phyloP scores from a whole-genome alignment of 768 basidiomycete species.

The Boletus sp. region DNA sequence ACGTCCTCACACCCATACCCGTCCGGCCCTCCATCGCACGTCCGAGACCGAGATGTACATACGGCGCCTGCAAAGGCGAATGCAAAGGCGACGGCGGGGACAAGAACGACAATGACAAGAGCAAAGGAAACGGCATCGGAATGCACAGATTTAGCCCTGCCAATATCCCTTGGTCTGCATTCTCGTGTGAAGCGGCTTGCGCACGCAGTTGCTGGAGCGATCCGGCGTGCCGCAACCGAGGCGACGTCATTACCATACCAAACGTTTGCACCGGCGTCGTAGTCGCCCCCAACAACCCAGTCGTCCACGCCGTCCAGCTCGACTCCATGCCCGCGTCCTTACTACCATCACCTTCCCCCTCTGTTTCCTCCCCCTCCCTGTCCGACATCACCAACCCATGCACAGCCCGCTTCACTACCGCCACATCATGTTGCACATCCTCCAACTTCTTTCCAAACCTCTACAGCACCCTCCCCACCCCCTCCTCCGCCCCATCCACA shows the following conservation, averaged over 20 bases:
- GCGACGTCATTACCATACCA: too few species aligned
- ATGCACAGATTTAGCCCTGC: constrained; percentile 50
- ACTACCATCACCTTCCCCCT: background rate
- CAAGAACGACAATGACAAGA: background rate
- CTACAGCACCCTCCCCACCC: constrained; percentile 38
- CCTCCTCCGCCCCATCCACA: constrained; percentile 20
- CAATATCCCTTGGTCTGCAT: constrained; percentile 34
- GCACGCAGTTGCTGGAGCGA: constrained; percentile 35
- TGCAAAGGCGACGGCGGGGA: too few species aligned
- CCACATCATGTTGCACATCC: constrained; percentile 78
- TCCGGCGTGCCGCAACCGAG: constrained; percentile 47
- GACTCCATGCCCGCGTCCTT: constrained; percentile 11
- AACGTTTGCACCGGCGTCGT: constrained; percentile 55
- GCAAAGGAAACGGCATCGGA: constrained; percentile 47
- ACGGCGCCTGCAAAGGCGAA: too few species aligned
- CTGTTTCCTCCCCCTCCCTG: background rate
- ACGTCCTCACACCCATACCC: constrained; percentile 43
- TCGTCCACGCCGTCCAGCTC: constrained; percentile 51
- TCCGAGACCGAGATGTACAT: constrained; percentile 19
- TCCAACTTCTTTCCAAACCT: too few species aligned
- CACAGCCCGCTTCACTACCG: constrained; percentile 57
- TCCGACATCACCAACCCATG: constrained; percentile 43
- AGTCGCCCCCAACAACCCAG: constrained; percentile 47
- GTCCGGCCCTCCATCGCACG: constrained; percentile 9
- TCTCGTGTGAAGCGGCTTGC: background rate